A percentile compares a stretch with the other conserved stretches of the same genome.
These are phyloP conservation scores for Abrus pulchellus DNA, from an alignment of 306 rosid species.

Conservation along the genomic window DNA sequence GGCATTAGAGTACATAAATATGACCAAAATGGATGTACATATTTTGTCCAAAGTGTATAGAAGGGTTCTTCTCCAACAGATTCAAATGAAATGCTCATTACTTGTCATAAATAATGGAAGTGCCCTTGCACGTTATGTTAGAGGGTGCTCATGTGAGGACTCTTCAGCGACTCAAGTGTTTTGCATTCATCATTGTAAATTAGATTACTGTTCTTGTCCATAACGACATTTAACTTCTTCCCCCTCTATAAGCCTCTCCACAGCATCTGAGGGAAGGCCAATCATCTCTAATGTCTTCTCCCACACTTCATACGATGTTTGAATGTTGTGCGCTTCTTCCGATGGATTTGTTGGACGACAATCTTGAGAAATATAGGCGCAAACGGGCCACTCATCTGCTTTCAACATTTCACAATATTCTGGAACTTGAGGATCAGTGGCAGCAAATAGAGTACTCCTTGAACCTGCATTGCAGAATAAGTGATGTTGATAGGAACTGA, in stretches of 20 bases:
- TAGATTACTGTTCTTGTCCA: conserved; percentile 58
- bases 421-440: conserved; percentile 91
- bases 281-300: conserved; percentile 90
- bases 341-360: conserved; percentile 92
- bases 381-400: conserved; percentile 89
- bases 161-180: conserved; percentile 8
- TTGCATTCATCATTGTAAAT: conserved; percentile 16
- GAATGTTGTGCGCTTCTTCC: conserved; percentile 83
- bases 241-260: conserved; percentile 87
- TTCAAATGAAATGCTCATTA: conserved; percentile 34
- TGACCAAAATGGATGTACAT: conserved; percentile 39
- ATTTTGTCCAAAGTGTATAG: not conserved
- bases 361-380: conserved; percentile 89
- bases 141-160: conserved; percentile 14
- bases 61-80: not conserved
- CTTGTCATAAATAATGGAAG: conserved; percentile 32
- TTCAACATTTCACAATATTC: conserved; percentile 91
- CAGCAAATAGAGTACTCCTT: conserved; percentile 92
- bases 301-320: conserved; percentile 78
- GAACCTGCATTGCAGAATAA: conserved; percentile 82
- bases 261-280: conserved; percentile 80
- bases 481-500: not conserved
- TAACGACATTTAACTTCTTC: conserved; percentile 71
- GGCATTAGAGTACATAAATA: conserved; percentile 10
- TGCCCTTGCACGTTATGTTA: conserved; percentile 23